Base-by-base conservation (phyloP, 768 basidiomycete genomes). In the Kockovaella imperatae region DNA sequence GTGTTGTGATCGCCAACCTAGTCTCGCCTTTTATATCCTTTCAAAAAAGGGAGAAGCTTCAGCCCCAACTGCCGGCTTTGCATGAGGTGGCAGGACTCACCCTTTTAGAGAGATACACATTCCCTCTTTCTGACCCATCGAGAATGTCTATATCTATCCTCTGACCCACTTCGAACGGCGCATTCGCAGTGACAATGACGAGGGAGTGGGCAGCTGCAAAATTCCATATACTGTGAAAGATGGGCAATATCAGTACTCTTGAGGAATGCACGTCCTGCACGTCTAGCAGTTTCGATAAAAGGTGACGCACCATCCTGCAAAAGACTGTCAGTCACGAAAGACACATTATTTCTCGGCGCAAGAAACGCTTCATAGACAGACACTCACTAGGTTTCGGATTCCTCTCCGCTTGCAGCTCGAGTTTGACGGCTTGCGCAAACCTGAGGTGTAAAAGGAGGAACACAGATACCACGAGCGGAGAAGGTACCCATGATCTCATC, bases 181-280 rank as follows among this genome's bases (percentile, higher is more conserved):
- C 83, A 66, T 95, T 93, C 35, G 93, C 90, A 0, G 93, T 96
- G 57, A 95, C 89, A 60, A 99, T 87, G 67, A 96, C 87, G 29
- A 97, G 83, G 5, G 87, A 79, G 60, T 88, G 82, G 5, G 77
- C 73, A 63, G 90, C 86, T 7, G 83, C 93, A 20, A 84, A 76
- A 68, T 99, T 95, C 95, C 95, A 99, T 48, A 97, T 83, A 73
- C 93, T 96, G 88, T 26, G 25, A 15, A 4, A 32, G 18, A n/a
- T 39, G 13, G 38, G 18, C 30, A 7, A 47, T 21, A 23, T 38
- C n/a, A 15, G 8, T 17, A 13, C 13, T 15, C 21, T 21, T 21
- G 15, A 13, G 8, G n/a, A 23, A 13, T 13, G 25, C 7, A 10
- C 8, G 4, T 30, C n/a, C 18, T 21, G 15, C 21, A n/a, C n/a